Evolutionary conservation across 306 rosid genomes (phyloP).

Genomic region (Medicago ruthenica): DNA sequence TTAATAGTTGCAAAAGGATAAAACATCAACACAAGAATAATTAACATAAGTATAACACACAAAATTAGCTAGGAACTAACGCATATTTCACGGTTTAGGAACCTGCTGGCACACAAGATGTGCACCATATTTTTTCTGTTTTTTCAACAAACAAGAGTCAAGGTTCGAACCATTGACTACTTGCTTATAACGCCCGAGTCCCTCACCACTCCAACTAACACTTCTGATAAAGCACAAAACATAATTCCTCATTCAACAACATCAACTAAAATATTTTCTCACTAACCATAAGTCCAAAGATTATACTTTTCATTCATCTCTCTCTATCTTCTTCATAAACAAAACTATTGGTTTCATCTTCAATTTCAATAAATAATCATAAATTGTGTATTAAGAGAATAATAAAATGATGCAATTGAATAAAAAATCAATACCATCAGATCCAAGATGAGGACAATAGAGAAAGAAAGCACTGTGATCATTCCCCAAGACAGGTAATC

Average conservation of each 20-base stretch:
- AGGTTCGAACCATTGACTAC: not conserved
- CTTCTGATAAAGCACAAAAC: not conserved
- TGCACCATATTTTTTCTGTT: not conserved
- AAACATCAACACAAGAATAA: not conserved
- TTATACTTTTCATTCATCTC: not conserved
- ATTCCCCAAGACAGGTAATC: conserved; percentile 76
- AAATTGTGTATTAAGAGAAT: not conserved
- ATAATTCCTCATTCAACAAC: not conserved
- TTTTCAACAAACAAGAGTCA: not conserved
- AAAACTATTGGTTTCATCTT: not conserved
- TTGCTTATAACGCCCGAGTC: not conserved
- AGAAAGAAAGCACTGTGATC: conserved; percentile 66
- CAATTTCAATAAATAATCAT: not conserved
- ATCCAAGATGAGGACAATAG: conserved; percentile 71
- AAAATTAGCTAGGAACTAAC: too few species aligned
- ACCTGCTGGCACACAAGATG: not conserved
- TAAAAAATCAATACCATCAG: conserved; percentile 59
- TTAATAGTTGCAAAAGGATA: not conserved
- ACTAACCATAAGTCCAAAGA: not conserved
- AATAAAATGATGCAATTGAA: not conserved
- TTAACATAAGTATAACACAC: too few species aligned
- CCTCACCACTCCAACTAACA: not conserved
- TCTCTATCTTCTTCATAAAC: not conserved
- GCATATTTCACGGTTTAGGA: not conserved
- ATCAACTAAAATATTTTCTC: not conserved